Evolutionary conservation across 371 early-diverging fungal genomes (phyloP), one percentile per base, ranked within the genome.

Genomic region (Capillidium heterosporum): DNA sequence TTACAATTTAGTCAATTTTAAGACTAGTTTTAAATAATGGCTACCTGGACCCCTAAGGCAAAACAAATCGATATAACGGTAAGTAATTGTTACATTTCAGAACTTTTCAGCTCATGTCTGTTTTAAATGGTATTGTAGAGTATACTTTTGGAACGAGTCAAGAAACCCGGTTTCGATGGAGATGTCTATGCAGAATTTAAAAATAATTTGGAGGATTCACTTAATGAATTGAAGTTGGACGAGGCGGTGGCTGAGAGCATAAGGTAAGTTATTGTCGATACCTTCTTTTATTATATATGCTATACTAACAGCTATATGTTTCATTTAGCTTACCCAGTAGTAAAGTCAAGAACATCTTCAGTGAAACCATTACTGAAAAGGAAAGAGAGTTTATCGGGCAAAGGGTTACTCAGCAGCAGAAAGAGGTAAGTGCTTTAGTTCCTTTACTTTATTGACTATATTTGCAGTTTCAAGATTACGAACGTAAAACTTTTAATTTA

Each of bases 301-400:
- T 5, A 10, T 2, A 5, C 41, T 53, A 39, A 39, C 53, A 29
- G 8, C 1, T 15, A 32, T 32, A 32, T 23, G 29, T 32, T 53
- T 15, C 10, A 21, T 31, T 19, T 39, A 53, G 53, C 3, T 32
- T 28, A 28, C 17, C 53, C 13, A 32, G 21, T 4, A 10, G n/a
- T 32, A 53, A 39, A 53, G 5, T 17, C 8, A 31, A 23, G n/a
- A 81, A 83, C 31, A 78, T 89, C 5, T 92, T 90, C 61, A 81
- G 87, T 58, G 76, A 80, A 56, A 85, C 87, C 62, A 78, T 89
- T 17, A 92, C 90, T 0, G 84, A 82, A 59, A 76, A 80, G 48
- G 93, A 92, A 64, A 77, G 72, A 74, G 78, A 75, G 39, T 83
- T 92, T 56, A 90, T 92, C 66, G 74, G 82, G 61, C 76, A 85